Percentiles rank a stretch among this genome's conserved stretches.
Evolutionary conservation across 106 monocot genomes (phyloP).

Genomic region (Dendrobium huoshanense): DNA sequence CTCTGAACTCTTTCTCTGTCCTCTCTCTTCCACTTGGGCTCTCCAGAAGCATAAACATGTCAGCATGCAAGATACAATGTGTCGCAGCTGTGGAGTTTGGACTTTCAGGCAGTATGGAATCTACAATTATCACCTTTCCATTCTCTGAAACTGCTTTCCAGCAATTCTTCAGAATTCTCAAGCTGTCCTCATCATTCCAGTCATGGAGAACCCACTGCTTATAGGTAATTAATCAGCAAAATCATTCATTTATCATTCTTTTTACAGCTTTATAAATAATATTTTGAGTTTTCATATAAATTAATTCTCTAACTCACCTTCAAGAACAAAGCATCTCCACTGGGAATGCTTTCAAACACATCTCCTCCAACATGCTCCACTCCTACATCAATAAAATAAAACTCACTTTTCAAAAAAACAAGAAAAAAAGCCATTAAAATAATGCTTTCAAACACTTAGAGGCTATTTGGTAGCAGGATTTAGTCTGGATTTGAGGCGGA

Average conservation of each 20-base stretch:
- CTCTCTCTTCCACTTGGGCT: conserved; percentile 22
- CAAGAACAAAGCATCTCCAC: conserved; percentile 14
- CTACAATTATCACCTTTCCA: conserved; percentile 31
- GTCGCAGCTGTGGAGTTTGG: background rate
- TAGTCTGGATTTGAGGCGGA: too few relatives aligned
- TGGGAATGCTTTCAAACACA: conserved; percentile 12
- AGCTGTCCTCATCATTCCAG: conserved; percentile 27
- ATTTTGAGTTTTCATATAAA: too few relatives aligned
- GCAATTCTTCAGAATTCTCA: conserved; percentile 29
- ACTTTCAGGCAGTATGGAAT: conserved; percentile 16
- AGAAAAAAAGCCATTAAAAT: too few relatives aligned
- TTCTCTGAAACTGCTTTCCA: conserved; percentile 25
- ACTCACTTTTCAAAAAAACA: background rate
- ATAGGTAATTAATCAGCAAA: background rate
- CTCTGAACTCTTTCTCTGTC: conserved; percentile 13
- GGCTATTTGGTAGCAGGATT: too few relatives aligned
- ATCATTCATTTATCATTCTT: background rate
- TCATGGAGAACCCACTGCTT: conserved; percentile 28
- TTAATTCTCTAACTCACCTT: conserved; percentile 5
- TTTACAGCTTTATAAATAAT: too few relatives aligned
- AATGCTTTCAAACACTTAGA: too few relatives aligned
- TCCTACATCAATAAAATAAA: background rate
- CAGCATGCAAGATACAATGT: conserved; percentile 6
- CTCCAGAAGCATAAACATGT: conserved; percentile 24
- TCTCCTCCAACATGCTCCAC: conserved; percentile 15